Conservation (phyloP, 2,329 filamentous ascomycete genomes). For the Colletotrichum nymphaeae region DNA sequence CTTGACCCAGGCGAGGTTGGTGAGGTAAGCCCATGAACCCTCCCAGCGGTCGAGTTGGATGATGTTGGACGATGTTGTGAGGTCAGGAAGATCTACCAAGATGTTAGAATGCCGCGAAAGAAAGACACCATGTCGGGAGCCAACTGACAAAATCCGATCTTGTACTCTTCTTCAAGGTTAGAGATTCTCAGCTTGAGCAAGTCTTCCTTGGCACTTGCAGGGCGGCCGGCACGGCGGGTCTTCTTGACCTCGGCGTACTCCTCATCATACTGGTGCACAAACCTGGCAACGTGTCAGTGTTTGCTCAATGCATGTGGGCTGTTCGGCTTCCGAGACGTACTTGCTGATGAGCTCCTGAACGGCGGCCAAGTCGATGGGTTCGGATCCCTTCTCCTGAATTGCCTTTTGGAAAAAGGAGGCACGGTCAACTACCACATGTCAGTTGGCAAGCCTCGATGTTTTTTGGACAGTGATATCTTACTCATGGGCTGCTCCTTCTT, state of each 20-base stretch:
- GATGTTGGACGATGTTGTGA: constrained; percentile 75
- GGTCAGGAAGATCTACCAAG: constrained; percentile 70
- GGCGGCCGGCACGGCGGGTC: constrained; percentile 80
- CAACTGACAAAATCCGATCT: constrained; percentile 80
- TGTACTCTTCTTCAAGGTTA: constrained; percentile 81
- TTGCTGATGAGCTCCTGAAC: constrained; percentile 71
- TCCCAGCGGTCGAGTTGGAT: constrained; percentile 79
- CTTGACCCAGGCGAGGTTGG: constrained; percentile 81
- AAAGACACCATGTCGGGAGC: neutral
- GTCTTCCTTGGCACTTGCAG: constrained; percentile 81
- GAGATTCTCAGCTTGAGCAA: constrained; percentile 78
- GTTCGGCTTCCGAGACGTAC: constrained; percentile 53
- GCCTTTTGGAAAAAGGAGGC: constrained; percentile 76
- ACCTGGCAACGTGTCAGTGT: constrained; percentile 58
- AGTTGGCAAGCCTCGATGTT: neutral
- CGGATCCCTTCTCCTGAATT: constrained; percentile 61
- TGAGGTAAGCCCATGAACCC: constrained; percentile 84
- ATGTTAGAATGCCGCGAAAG: neutral
- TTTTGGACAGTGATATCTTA: constrained; percentile 51
- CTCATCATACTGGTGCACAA: constrained; percentile 76
- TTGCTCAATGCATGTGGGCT: neutral
- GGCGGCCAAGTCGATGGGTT: constrained; percentile 63
- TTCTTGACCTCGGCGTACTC: constrained; percentile 75
- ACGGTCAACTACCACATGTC: constrained; percentile 45
- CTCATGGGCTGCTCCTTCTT: constrained; percentile 81